Base-by-base conservation (phyloP, 2,329 filamentous ascomycete species). In the Venturia aucupariae region DNA sequence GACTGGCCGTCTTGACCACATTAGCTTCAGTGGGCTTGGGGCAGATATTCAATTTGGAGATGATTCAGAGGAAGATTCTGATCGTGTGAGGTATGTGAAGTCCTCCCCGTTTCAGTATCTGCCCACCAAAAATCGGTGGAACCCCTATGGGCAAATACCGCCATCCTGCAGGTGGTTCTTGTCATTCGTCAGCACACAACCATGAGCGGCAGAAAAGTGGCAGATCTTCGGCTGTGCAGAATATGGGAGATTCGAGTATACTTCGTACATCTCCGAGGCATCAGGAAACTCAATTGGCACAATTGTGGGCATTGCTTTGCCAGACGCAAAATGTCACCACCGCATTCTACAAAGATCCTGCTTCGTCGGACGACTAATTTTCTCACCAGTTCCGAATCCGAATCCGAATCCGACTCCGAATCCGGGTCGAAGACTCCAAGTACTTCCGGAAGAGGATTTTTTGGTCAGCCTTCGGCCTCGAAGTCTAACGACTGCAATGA, bases 1-100 rank as follows among this genome's bases (percentile, higher is more conserved):
- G 38, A 85, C 89, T 32, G 92, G 91, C 0, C 74, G 75, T 5
- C 79, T 97, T 42, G 94, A 99, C 72, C 97, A 96, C 71, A 94
- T 97, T 73, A 96, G 92, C 66, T 94, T 91, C 0, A 90, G 86
- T 69, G 88, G 87, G 0, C 87, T 88, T 72, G 51, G 51, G 19
- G 84, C 89, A 4, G 85, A 88, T 57, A 85, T 94, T 64, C 88
- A 91, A 66, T 96, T 94, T 74, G 90, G 83, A 19, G 89, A 87
- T 61, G 85, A 79, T 64, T 74, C 71, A n/a, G 76, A 79, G 54
- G 76, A 76, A 30, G 66, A 70, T 17, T 71, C 74, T 41, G 72
- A 73, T 15, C 65, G 67, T 39, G 64, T 64, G 1, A 60, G 59
- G 35, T 60, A 41, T 41, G 59, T 27, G 15, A 13, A 38, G 11